Conservation (phyloP, 495 filamentous ascomycete genomes). For the Aspergillus avenaceus region DNA sequence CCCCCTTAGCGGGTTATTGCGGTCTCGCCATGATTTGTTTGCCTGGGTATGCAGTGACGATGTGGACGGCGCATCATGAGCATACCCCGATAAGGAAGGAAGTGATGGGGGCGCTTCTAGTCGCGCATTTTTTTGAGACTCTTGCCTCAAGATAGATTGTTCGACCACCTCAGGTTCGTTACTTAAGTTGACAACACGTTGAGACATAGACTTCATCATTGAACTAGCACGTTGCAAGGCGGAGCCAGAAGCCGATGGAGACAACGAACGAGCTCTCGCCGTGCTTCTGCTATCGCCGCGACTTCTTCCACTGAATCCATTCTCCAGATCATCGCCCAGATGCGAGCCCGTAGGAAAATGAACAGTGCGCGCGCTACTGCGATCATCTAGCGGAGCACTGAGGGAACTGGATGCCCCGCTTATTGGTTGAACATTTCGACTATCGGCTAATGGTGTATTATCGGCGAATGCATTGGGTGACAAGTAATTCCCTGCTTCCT, state of each 20-base stretch:
- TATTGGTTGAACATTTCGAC: constrained; percentile 61
- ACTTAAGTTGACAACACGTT: constrained; percentile 95
- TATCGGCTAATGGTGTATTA: constrained; percentile 60
- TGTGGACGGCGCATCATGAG: constrained; percentile 49
- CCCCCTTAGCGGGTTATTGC: constrained; percentile 80
- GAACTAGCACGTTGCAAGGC: constrained; percentile 77
- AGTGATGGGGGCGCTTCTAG: constrained; percentile 54
- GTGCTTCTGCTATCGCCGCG: constrained; percentile 50
- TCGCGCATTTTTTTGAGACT: constrained; percentile 49
- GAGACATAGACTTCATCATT: constrained; percentile 93
- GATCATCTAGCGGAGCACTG: constrained; percentile 53
- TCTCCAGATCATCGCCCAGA: constrained; percentile 64
- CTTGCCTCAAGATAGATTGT: constrained; percentile 65
- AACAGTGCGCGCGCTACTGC: constrained; percentile 56
- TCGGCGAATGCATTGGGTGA: constrained; percentile 57
- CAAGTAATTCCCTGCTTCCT: constrained; percentile 49
- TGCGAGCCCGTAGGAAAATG: constrained; percentile 43
- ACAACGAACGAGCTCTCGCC: constrained; percentile 56
- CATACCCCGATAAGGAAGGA: constrained; percentile 51
- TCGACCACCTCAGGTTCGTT: constrained; percentile 80
- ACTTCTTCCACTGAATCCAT: constrained; percentile 38
- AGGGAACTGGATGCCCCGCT: constrained; percentile 51
- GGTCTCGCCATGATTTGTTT: constrained; percentile 38
- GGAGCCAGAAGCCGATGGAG: constrained; percentile 60
- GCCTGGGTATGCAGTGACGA: constrained; percentile 24